Evolutionary conservation across 2,329 filamentous ascomycete genomes (phyloP), one percentile per base, ranked within the genome.

Genomic region (Aspergillus udagawae): DNA sequence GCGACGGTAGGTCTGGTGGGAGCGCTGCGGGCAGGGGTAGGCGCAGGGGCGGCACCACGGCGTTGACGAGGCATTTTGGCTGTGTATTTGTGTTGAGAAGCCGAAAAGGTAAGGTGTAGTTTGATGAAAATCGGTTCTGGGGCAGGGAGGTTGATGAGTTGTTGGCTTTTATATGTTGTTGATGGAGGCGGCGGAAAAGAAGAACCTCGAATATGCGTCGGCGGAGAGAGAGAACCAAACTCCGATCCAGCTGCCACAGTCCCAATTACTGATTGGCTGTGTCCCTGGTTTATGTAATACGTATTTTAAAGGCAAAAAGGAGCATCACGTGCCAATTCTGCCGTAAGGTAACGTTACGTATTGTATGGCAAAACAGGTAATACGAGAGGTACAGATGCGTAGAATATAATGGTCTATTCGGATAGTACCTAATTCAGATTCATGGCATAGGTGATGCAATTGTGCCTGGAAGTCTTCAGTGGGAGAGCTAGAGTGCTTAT

Each of bases 11-110:
- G 89, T 70, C 89, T 87, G 63, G 84, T 75, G 61, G 86, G 85
- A 65, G 86, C 83, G 73, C 84, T 81, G 70, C 76, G 74, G 70
- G 77, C 71, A 68, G 77, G 72, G 75, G 77, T 75, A 76, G 71
- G 67, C 59, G 72, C 80, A 70, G 78, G 71, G 56, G 74, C 81
- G 71, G 79, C 84, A 77, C 83, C 80, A 77, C 88, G 85, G 75
- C 87, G 84, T 82, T 90, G 86, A 79, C 90, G 90, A 88, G 90
- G 79, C 90, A 93, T 93, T 58, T 75, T 82, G 73, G 60, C 59
- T 59, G 56, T 66, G 29, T 56, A 48, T 49, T 47, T 50, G 55
- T 62, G 60, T 55, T 53, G 25, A 51, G 53, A 58, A 51, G 42
- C 63, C 65, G 61, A 63, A 59, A 63, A 64, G 65, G 67, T 66